Percentiles rank a stretch among this genome's conserved stretches.
Evolutionary conservation across 164 flowering plant species (phyloP).

Genomic region (Kingdonia uniflora): DNA sequence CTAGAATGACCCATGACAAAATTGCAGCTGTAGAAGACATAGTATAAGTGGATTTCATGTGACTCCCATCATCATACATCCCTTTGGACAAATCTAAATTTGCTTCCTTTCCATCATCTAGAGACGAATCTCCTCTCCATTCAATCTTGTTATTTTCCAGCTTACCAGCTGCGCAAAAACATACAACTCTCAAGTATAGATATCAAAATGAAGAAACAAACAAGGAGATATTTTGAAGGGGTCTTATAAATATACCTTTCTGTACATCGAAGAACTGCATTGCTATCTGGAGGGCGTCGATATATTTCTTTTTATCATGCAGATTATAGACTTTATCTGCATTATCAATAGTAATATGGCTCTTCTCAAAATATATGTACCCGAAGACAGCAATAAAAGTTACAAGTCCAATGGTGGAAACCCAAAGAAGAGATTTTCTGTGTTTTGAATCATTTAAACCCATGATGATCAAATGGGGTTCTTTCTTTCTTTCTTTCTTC

Average conservation of each 20-base stretch:
- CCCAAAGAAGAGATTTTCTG: too few species aligned
- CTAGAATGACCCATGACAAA: slow-evolving; percentile 90
- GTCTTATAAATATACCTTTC: too few species aligned
- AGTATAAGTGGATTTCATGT: slow-evolving; percentile 84
- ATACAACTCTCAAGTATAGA: not conserved
- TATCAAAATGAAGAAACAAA: not conserved
- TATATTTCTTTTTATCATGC: not conserved
- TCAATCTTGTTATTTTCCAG: slow-evolving; percentile 50
- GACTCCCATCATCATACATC: slow-evolving; percentile 98
- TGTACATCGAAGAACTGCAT: slow-evolving; percentile 1
- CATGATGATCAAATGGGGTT: too few species aligned
- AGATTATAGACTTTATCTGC: too few species aligned
- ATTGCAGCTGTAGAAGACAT: slow-evolving; percentile 95
- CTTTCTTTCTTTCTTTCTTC: too few species aligned
- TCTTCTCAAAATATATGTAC: too few species aligned
- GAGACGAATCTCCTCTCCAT: slow-evolving; percentile 85
- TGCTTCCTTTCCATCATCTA: slow-evolving; percentile 57
- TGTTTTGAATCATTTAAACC: too few species aligned
- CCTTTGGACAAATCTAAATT: slow-evolving; percentile 79
- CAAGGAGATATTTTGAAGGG: too few species aligned
- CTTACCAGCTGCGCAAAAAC: slow-evolving; percentile 48
- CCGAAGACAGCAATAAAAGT: not conserved
- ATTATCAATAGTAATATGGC: too few species aligned
- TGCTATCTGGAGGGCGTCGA: not conserved
- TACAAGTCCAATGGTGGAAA: too few species aligned